Conservation (phyloP, 1,139 yeast species). For the Geotrichum restrictum region DNA sequence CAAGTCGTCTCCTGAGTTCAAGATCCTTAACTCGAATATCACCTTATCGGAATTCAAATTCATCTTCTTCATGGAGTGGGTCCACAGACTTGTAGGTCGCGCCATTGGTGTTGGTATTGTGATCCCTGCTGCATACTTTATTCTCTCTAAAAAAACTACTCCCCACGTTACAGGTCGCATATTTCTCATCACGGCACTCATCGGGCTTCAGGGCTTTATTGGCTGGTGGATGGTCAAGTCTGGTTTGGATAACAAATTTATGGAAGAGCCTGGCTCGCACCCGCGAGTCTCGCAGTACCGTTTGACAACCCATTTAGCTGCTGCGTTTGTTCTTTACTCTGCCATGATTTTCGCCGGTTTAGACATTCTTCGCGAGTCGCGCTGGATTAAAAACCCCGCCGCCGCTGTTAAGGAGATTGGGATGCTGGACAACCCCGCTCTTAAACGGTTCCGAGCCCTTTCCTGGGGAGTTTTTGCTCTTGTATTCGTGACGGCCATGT, state of each 20-base stretch:
- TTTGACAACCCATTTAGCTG: slow-evolving; percentile 88
- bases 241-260: slow-evolving; percentile 79
- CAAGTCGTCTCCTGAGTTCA: slow-evolving; percentile 83
- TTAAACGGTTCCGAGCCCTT: slow-evolving; percentile 53
- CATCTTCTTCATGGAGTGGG: slow-evolving; percentile 97
- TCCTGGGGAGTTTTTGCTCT: slow-evolving; percentile 58
- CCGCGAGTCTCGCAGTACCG: slow-evolving; percentile 97
- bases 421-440: slow-evolving; percentile 55
- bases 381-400: slow-evolving; percentile 59
- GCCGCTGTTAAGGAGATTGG: slow-evolving; percentile 49
- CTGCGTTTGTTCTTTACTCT: slow-evolving; percentile 83
- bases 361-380: slow-evolving; percentile 72
- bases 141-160: slow-evolving; percentile 62
- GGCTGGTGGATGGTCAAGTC: slow-evolving; percentile 99
- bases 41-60: slow-evolving; percentile 91
- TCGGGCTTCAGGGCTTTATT: slow-evolving; percentile 90
- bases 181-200: slow-evolving; percentile 64
- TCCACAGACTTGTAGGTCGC: slow-evolving; percentile 88
- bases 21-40: slow-evolving; percentile 82
- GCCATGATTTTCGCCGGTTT: slow-evolving; percentile 90
- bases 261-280: slow-evolving; percentile 70
- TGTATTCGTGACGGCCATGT: slow-evolving; percentile 85
- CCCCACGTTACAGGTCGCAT: slow-evolving; percentile 64
- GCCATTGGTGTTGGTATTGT: slow-evolving; percentile 80
- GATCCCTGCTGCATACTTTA: slow-evolving; percentile 80